A percentile compares a stretch with the other conserved stretches of the same genome.
These are phyloP conservation scores for Persicaria maculosa DNA, from an alignment of 148 eudicot genomes.

Conservation along the genomic window DNA sequence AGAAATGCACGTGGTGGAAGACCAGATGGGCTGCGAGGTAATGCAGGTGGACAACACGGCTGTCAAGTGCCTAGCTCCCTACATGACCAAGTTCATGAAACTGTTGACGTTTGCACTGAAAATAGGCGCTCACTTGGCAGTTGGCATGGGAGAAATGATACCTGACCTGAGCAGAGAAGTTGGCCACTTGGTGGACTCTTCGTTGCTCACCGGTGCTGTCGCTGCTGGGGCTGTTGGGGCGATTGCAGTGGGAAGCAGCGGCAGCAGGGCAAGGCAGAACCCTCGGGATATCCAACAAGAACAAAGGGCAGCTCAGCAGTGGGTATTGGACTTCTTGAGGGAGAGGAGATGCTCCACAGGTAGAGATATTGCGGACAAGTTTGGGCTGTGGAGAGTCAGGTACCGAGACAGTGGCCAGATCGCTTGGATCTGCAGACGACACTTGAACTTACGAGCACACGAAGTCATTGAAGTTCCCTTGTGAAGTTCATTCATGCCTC, in stretches of 20 bases:
- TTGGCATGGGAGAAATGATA: constrained; percentile 85
- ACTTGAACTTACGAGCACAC: constrained; percentile 55
- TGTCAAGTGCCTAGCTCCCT: constrained; percentile 68
- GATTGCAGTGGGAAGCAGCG: constrained; percentile 30
- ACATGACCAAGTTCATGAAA: constrained; percentile 82
- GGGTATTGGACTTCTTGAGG: constrained; percentile 86
- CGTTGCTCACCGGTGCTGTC: constrained; percentile 53
- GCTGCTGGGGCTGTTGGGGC: constrained; percentile 63
- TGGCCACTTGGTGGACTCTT: constrained; percentile 52
- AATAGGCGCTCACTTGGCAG: constrained; percentile 85
- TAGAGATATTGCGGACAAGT: constrained; percentile 85
- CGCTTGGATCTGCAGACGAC: constrained; percentile 90
- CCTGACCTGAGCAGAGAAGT: constrained; percentile 84
- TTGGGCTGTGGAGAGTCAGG: constrained; percentile 89
- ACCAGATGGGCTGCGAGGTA: constrained; percentile 80
- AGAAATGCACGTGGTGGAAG: constrained; percentile 93
- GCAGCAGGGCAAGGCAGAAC: constrained; percentile 28
- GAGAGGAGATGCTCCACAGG: constrained; percentile 65
- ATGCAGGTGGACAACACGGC: constrained; percentile 79
- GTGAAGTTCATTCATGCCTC: constrained; percentile 18
- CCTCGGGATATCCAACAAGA: constrained; percentile 70
- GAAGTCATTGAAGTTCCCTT: constrained; percentile 73
- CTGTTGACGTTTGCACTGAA: constrained; percentile 81
- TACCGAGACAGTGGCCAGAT: constrained; percentile 79
- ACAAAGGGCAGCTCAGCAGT: constrained; percentile 79